These are phyloP conservation scores for Annulohypoxylon stygium DNA, from an alignment of 495 filamentous ascomycete genomes.

Conservation along the genomic window DNA sequence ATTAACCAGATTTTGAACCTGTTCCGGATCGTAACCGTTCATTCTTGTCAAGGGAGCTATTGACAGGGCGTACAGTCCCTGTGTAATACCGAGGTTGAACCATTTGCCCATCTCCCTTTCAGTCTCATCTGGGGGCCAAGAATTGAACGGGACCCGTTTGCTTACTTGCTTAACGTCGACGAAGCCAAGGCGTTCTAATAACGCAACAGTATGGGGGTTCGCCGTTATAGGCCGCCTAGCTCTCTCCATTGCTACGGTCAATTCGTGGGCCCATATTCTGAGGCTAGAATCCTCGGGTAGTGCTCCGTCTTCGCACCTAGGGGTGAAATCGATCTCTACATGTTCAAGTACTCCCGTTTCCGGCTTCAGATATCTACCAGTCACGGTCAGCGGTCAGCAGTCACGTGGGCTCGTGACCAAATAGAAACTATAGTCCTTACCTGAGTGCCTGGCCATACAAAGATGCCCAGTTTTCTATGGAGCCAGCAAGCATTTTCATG, in stretches of 20 bases:
- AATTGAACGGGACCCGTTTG: constrained; percentile 79
- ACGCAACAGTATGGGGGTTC: constrained; percentile 72
- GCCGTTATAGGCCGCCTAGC: constrained; percentile 73
- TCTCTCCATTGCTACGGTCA: constrained; percentile 77
- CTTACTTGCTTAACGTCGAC: constrained; percentile 82
- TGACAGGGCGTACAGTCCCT: constrained; percentile 79
- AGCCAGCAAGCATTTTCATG: constrained; percentile 82
- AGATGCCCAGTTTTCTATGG: constrained; percentile 80
- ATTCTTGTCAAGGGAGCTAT: constrained; percentile 80
- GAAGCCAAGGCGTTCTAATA: constrained; percentile 81
- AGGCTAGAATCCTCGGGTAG: constrained; percentile 64
- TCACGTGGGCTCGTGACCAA: constrained; percentile 12
- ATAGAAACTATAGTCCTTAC: constrained; percentile 57
- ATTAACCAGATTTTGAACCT: constrained; percentile 71
- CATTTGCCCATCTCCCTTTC: constrained; percentile 80
- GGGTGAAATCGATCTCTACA: constrained; percentile 88
- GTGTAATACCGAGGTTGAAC: constrained; percentile 83
- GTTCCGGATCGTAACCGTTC: constrained; percentile 71
- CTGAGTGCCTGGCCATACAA: constrained; percentile 77
- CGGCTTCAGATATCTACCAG: constrained; percentile 78
- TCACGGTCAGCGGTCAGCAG: constrained; percentile 34
- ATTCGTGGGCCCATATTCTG: constrained; percentile 75
- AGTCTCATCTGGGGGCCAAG: constrained; percentile 79
- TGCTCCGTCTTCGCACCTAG: constrained; percentile 78
- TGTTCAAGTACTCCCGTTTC: constrained; percentile 85